Conservation (phyloP, 2,329 filamentous ascomycete species). For the Alternaria burnsii region DNA sequence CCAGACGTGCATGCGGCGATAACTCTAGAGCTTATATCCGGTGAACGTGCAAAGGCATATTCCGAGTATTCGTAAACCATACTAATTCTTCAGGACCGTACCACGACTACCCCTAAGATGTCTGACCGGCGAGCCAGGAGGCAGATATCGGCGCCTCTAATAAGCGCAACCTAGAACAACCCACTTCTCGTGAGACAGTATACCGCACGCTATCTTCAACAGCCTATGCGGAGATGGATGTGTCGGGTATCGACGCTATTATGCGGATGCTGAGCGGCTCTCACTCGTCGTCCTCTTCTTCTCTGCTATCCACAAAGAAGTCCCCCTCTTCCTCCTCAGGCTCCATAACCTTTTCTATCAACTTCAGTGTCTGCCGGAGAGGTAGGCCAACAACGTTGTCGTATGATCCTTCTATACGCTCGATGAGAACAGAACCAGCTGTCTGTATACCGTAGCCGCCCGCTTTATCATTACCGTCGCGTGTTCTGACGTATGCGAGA, state of each 20-base stretch:
- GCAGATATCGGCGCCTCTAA: background rate
- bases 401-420: slow-evolving; percentile 85
- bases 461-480: slow-evolving; percentile 95
- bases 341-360: slow-evolving; percentile 89
- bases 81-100: background rate
- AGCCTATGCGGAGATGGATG: background rate
- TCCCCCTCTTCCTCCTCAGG: slow-evolving; percentile 62
- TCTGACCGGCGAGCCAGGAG: background rate
- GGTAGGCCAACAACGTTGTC: slow-evolving; percentile 96
- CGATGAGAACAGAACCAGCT: slow-evolving; percentile 83
- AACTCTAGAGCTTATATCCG: background rate
- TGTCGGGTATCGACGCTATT: background rate
- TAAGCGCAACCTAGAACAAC: background rate
- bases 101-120: background rate
- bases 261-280: background rate
- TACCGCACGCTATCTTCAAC: background rate
- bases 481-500: slow-evolving; percentile 78
- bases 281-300: slow-evolving; percentile 19
- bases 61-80: background rate
- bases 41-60: background rate
- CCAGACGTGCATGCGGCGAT: background rate
- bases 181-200: background rate
- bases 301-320: slow-evolving; percentile 34
- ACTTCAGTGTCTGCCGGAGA: slow-evolving; percentile 75
- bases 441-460: slow-evolving; percentile 96